Percentiles rank a stretch among this genome's conserved stretches.
Evolutionary conservation across 495 filamentous ascomycete species (phyloP).

Genomic region (Penicillium bialowiezense): DNA sequence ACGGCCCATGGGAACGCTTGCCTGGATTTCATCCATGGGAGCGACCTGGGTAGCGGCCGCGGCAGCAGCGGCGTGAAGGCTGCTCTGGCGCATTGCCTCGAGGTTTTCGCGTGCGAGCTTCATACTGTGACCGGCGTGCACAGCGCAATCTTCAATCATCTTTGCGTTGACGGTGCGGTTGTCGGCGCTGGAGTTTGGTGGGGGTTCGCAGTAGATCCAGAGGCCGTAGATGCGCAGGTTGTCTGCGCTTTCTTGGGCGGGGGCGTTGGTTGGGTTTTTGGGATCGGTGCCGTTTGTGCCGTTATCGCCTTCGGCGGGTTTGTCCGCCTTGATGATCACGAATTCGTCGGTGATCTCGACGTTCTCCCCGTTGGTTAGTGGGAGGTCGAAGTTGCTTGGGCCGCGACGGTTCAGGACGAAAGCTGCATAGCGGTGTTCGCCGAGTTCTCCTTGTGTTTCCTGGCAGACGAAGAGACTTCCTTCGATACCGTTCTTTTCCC

Average conservation of each 20-base stretch:
- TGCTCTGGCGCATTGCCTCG: conserved; percentile 39
- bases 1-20: conserved; percentile 48
- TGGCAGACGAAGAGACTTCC: conserved; percentile 81
- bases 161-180: conserved; percentile 48
- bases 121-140: conserved; percentile 45
- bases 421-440: conserved; percentile 54
- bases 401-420: conserved; percentile 61
- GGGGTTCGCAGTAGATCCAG: conserved; percentile 62
- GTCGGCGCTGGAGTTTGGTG: conserved; percentile 52
- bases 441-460: conserved; percentile 40
- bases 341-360: conserved; percentile 61
- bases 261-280: conserved; percentile 10
- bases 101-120: conserved; percentile 41
- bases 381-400: conserved; percentile 55
- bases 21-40: conserved; percentile 32
- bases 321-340: conserved; percentile 53
- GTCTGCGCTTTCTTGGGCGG: conserved; percentile 4
- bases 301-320: conserved; percentile 8
- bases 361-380: conserved; percentile 49
- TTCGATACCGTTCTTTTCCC: conserved; percentile 77
- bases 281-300: conserved; percentile 16
- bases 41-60: conserved; percentile 26
- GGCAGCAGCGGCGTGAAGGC: conserved; percentile 34
- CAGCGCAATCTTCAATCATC: conserved; percentile 54
- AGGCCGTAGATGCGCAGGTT: conserved; percentile 52